A percentile compares a stretch with the other conserved stretches of the same genome.
Evolutionary conservation across 306 rosid species (phyloP).

Genomic region (Gynostemma pentaphyllum): DNA sequence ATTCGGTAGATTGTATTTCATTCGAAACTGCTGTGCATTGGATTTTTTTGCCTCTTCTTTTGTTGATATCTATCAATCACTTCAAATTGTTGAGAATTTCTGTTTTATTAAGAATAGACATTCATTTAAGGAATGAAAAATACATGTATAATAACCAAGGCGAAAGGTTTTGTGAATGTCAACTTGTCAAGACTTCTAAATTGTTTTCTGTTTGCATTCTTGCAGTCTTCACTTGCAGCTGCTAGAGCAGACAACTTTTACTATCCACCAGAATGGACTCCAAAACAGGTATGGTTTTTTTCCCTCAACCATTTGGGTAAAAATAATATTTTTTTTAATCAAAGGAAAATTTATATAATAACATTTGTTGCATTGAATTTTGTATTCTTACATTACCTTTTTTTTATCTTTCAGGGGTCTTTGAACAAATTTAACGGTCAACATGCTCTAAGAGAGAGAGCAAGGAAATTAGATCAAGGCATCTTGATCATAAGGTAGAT

Average conservation of each 20-base stretch:
- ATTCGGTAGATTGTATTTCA: constrained; percentile 1
- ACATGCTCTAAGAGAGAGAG: constrained; percentile 92
- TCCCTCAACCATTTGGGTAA: neutral
- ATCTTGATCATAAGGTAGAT: constrained; percentile 71
- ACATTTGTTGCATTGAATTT: neutral
- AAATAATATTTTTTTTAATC: neutral
- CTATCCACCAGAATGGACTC: constrained; percentile 97
- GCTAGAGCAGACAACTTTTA: constrained; percentile 91
- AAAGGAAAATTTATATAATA: neutral
- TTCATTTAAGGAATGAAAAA: neutral
- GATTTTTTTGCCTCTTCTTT: too few species aligned
- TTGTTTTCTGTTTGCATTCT: constrained; percentile 22
- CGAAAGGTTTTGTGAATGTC: too few species aligned
- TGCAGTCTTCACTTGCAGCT: constrained; percentile 90
- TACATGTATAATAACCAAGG: neutral
- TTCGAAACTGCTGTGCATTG: neutral
- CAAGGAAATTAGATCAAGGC: too few species aligned
- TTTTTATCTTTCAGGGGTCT: constrained; percentile 67
- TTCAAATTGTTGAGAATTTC: neutral
- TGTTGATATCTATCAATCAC: neutral
- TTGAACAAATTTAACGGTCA: constrained; percentile 85
- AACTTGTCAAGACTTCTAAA: constrained; percentile 14
- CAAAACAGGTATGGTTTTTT: too few species aligned
- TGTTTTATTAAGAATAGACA: neutral
- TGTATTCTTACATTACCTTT: neutral